Conservation (phyloP, 441 rosid species). For the Flueggea neowawraea region DNA sequence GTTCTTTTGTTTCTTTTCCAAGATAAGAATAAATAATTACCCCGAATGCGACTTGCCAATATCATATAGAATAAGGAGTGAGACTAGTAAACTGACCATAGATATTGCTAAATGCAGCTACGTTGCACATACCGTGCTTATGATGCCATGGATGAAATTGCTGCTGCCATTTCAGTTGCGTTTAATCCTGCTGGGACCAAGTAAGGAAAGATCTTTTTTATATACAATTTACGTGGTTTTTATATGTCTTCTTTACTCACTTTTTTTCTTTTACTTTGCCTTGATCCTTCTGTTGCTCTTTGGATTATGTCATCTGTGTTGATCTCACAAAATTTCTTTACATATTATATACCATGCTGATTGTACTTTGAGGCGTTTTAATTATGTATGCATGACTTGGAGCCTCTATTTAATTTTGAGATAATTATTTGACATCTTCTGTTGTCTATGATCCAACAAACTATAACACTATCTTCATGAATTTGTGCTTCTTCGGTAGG, state of each 20-base stretch:
- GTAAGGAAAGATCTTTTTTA: conserved; percentile 43
- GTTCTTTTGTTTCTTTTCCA: background rate
- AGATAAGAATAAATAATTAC: conserved; percentile 2
- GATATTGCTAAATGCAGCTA: conserved; percentile 50
- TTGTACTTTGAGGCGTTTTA: too few species aligned
- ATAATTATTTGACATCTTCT: too few species aligned
- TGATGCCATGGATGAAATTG: conserved; percentile 93
- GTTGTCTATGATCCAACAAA: background rate
- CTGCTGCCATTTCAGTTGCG: conserved; percentile 86
- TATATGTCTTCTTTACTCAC: too few species aligned
- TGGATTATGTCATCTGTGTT: too few species aligned
- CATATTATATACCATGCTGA: too few species aligned
- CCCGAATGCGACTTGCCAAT: background rate
- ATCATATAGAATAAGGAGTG: conserved; percentile 30
- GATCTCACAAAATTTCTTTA: conserved; percentile 14
- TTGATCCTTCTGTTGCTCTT: background rate
- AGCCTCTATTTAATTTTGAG: too few species aligned
- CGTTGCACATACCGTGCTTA: conserved; percentile 98
- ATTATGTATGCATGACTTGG: too few species aligned
- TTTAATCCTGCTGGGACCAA: conserved; percentile 84
- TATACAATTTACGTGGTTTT: background rate
- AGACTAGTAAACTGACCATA: background rate
- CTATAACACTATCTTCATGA: conserved; percentile 6
- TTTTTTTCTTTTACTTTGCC: conserved; percentile 1
- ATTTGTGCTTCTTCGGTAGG: conserved; percentile 40